Evolutionary conservation across 257 asterid genomes (phyloP).

Genomic region (Gentiana macrophylla): DNA sequence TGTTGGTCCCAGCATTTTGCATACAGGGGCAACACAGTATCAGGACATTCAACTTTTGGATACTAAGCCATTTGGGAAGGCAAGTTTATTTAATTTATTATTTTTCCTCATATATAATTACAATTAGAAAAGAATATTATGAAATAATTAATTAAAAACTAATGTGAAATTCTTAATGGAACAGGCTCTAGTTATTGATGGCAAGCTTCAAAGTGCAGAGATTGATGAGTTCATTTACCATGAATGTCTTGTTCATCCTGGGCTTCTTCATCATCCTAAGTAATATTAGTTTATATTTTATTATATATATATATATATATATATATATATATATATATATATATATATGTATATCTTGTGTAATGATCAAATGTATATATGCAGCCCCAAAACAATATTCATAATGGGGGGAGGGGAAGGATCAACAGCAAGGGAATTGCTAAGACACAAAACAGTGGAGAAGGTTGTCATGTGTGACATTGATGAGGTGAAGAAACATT

Average conservation of each 20-base stretch:
- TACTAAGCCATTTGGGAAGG: constrained; percentile 97
- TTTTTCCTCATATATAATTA: background rate
- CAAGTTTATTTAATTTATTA: background rate
- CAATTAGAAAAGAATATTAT: background rate
- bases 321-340: background rate
- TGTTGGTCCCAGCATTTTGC: constrained; percentile 54
- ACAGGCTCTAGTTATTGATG: constrained; percentile 92
- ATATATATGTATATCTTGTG: background rate
- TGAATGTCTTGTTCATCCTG: constrained; percentile 88
- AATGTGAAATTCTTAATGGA: background rate
- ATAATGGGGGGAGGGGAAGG: constrained; percentile 99
- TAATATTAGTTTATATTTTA: constrained; percentile 11
- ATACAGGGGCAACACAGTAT: constrained; percentile 76
- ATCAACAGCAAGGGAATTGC: constrained; percentile 84
- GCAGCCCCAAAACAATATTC: constrained; percentile 71
- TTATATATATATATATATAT: too few species aligned
- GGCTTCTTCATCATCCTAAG: constrained; percentile 68
- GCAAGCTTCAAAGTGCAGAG: constrained; percentile 96
- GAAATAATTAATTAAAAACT: background rate
- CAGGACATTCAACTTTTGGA: constrained; percentile 94
- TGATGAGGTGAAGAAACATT: constrained; percentile 47
- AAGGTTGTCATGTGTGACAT: constrained; percentile 94
- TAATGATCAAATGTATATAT: background rate
- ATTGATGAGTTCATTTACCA: constrained; percentile 91
- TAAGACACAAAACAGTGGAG: constrained; percentile 64